Percentiles rank a stretch among this genome's conserved stretches.
Conservation (phyloP, 805 yeast genomes). For the Maudiozyma saulgeensis region DNA sequence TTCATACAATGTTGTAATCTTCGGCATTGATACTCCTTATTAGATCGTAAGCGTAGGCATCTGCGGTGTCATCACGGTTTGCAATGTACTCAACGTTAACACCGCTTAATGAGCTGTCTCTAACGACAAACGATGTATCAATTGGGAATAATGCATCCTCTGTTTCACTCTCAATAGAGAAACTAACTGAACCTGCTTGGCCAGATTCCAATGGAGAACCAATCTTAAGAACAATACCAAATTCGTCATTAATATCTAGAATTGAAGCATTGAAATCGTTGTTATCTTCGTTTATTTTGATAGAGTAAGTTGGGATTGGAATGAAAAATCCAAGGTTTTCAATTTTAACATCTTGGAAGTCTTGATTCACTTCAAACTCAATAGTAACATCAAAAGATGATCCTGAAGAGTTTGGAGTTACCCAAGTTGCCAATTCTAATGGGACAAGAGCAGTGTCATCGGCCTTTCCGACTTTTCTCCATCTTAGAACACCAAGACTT, state of each 20-base stretch:
- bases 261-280: slow-evolving; percentile 46
- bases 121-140: slow-evolving; percentile 48
- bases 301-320: slow-evolving; percentile 56
- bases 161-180: slow-evolving; percentile 59
- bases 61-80: slow-evolving; percentile 30
- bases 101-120: slow-evolving; percentile 41
- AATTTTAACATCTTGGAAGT: slow-evolving; percentile 28
- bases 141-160: slow-evolving; percentile 89
- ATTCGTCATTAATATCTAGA: slow-evolving; percentile 48
- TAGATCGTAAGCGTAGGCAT: slow-evolving; percentile 60
- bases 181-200: slow-evolving; percentile 66
- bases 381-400: slow-evolving; percentile 65
- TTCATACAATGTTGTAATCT: slow-evolving; percentile 42
- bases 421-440: slow-evolving; percentile 76
- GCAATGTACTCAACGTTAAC: slow-evolving; percentile 56
- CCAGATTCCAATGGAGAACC: slow-evolving; percentile 40
- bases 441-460: slow-evolving; percentile 54
- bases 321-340: slow-evolving; percentile 45
- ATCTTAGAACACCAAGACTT: slow-evolving; percentile 82
- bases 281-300: slow-evolving; percentile 38
- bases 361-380: slow-evolving; percentile 69
- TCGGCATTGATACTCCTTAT: slow-evolving; percentile 50
- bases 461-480: slow-evolving; percentile 65
- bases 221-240: slow-evolving; percentile 59
- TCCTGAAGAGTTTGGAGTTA: slow-evolving; percentile 40